These are phyloP conservation scores for Tetrahymena borealis DNA, from an alignment of 73 alveolate species.

Conservation along the genomic window DNA sequence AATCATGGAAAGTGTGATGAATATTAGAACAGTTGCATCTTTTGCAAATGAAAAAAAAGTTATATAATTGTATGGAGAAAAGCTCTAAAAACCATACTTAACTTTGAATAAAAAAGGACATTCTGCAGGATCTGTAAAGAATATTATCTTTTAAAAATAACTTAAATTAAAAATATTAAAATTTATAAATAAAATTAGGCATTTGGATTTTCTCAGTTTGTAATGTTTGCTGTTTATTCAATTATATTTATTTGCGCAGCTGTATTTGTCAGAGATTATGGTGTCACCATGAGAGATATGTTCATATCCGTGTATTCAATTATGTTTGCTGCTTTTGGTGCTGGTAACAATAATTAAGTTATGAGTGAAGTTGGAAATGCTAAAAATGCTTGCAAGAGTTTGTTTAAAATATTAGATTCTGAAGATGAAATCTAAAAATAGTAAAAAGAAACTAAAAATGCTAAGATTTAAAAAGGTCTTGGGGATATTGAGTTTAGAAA, in stretches of 20 bases:
- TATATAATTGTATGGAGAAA: slow-evolving; percentile 54
- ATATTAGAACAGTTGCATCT: slow-evolving; percentile 78
- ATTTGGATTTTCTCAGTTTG: slow-evolving; percentile 72
- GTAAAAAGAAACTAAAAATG: not conserved
- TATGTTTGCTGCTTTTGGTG: slow-evolving; percentile 74
- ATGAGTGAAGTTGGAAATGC: slow-evolving; percentile 75
- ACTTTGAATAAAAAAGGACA: slow-evolving; percentile 45
- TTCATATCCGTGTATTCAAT: slow-evolving; percentile 60
- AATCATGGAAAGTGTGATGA: slow-evolving; percentile 79
- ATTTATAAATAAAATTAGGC: no score
- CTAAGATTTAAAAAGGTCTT: not conserved
- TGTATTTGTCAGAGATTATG: slow-evolving; percentile 44
- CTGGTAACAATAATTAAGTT: slow-evolving; percentile 58
- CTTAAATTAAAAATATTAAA: no score
- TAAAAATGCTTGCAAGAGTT: slow-evolving; percentile 37
- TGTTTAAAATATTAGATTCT: slow-evolving; percentile 19
- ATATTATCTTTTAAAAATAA: no score
- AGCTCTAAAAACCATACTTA: slow-evolving; percentile 26
- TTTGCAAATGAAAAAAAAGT: slow-evolving; percentile 70
- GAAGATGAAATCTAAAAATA: slow-evolving; percentile 13
- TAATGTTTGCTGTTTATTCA: slow-evolving; percentile 62
- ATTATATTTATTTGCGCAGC: slow-evolving; percentile 67
- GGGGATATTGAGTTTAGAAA: slow-evolving; percentile 64
- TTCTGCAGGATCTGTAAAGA: slow-evolving; percentile 59
- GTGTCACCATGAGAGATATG: slow-evolving; percentile 47